Conservation (phyloP, 306 rosid genomes). For the Sesbania bispinosa region DNA sequence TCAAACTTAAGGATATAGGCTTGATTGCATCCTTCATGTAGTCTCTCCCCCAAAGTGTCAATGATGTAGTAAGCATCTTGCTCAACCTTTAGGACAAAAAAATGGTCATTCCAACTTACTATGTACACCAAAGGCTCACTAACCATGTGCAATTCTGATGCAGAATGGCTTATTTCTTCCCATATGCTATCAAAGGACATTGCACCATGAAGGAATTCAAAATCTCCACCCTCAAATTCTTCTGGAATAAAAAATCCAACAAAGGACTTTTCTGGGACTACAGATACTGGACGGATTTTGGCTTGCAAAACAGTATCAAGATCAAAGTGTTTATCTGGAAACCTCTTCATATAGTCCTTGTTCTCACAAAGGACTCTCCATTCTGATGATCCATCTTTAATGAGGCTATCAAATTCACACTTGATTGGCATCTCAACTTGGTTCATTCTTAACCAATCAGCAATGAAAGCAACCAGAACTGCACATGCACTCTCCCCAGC, state of each 20-base stretch:
- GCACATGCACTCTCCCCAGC: constrained; percentile 86
- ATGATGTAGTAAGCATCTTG: constrained; percentile 65
- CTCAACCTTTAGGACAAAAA: too few species aligned
- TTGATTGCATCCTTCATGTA: too few species aligned
- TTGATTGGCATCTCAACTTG: constrained; percentile 55
- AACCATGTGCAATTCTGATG: too few species aligned
- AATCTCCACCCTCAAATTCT: constrained; percentile 52
- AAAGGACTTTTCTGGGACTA: constrained; percentile 53
- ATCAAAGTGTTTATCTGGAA: constrained; percentile 83
- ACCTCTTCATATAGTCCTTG: constrained; percentile 45
- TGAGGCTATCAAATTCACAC: constrained; percentile 67
- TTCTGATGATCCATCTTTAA: constrained; percentile 70
- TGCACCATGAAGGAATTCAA: too few species aligned
- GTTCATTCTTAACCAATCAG: constrained; percentile 67
- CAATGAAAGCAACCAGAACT: constrained; percentile 66
- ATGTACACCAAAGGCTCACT: too few species aligned
- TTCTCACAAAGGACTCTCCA: constrained; percentile 75
- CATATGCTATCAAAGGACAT: too few species aligned
- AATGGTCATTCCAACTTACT: too few species aligned
- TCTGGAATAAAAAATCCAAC: constrained; percentile 79
- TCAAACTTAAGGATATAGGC: too few species aligned
- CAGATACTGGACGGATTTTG: constrained; percentile 54
- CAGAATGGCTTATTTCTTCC: too few species aligned
- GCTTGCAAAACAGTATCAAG: constrained; percentile 75
- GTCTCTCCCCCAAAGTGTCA: constrained; percentile 81